Evolutionary conservation across 768 basidiomycete genomes (phyloP).

Genomic region (Trametes villosa): DNA sequence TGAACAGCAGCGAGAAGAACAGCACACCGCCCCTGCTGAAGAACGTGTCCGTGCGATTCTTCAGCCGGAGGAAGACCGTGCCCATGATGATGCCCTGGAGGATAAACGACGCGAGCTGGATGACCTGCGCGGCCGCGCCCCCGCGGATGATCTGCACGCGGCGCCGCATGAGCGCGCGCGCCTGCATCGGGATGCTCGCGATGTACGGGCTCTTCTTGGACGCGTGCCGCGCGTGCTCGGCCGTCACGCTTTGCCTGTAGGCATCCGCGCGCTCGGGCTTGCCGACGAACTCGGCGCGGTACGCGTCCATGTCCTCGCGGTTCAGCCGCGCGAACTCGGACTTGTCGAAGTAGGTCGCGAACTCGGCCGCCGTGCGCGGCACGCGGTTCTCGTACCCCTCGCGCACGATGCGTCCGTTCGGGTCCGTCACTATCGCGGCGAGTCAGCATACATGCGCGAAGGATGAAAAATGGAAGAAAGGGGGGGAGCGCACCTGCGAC

Average conservation of each 20-base stretch:
- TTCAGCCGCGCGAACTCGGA: conserved; percentile 49
- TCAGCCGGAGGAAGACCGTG: conserved; percentile 63
- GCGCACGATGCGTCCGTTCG: conserved; percentile 56
- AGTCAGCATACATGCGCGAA: background rate
- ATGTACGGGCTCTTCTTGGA: conserved; percentile 44
- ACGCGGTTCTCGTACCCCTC: conserved; percentile 42
- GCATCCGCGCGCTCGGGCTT: conserved; percentile 45
- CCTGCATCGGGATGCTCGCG: conserved; percentile 42
- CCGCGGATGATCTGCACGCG: conserved; percentile 42
- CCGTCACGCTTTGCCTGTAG: conserved; percentile 52
- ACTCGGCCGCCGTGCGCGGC: conserved; percentile 62
- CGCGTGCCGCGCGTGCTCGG: conserved; percentile 55
- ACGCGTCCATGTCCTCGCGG: conserved; percentile 49
- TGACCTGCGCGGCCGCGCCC: conserved; percentile 33
- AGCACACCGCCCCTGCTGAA: conserved; percentile 81
- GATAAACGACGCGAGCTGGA: conserved; percentile 46
- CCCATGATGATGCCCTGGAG: conserved; percentile 61
- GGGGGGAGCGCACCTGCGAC: conserved; percentile 41
- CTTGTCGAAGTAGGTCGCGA: conserved; percentile 42
- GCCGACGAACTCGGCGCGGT: conserved; percentile 49
- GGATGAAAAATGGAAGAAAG: background rate
- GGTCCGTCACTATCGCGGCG: conserved; percentile 59
- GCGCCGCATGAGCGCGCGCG: conserved; percentile 39
- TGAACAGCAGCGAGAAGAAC: conserved; percentile 74
- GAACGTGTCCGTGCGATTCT: conserved; percentile 58